Percentiles rank a stretch among this genome's conserved stretches.
These are phyloP conservation scores for Colletotrichum lupini DNA, from an alignment of 2,329 filamentous ascomycete genomes.

Conservation along the genomic window DNA sequence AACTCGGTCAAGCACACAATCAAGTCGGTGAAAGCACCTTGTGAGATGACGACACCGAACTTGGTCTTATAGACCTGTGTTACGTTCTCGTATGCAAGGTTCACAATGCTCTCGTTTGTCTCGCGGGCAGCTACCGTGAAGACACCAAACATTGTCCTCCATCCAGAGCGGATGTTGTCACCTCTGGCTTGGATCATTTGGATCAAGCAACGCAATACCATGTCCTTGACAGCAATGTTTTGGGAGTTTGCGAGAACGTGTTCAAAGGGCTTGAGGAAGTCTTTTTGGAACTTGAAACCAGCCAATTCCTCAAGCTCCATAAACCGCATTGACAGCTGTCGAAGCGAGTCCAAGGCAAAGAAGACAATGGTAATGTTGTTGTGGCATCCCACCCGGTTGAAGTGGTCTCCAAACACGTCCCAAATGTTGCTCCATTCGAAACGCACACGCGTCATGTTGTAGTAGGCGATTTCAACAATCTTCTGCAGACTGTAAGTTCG, in stretches of 20 bases:
- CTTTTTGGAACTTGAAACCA: conserved; percentile 99
- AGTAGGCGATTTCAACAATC: conserved; percentile 98
- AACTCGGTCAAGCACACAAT: conserved; percentile 98
- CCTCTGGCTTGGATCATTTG: conserved; percentile 99
- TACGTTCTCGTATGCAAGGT: conserved; percentile 96
- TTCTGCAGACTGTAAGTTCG: conserved; percentile 98
- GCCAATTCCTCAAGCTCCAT: conserved; percentile 98
- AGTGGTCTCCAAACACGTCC: conserved; percentile 97
- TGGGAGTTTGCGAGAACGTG: conserved; percentile 95
- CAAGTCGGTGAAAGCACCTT: conserved; percentile 95
- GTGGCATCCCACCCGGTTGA: conserved; percentile 97
- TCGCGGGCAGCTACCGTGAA: conserved; percentile 96
- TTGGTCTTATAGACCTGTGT: conserved; percentile 94
- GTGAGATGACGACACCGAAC: conserved; percentile 95
- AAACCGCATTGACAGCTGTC: conserved; percentile 97
- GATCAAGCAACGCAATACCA: conserved; percentile 94
- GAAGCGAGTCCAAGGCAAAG: conserved; percentile 93
- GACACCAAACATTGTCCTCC: conserved; percentile 99
- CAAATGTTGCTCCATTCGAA: conserved; percentile 99
- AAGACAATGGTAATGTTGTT: conserved; percentile 97
- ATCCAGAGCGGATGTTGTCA: conserved; percentile 96
- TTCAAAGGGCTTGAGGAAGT: conserved; percentile 98
- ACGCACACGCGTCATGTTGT: conserved; percentile 98
- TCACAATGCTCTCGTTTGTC: conserved; percentile 94
- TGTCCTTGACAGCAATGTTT: conserved; percentile 94